Base-by-base conservation (phyloP, 176 grass and related monocot species). In the Chloris gayana region DNA sequence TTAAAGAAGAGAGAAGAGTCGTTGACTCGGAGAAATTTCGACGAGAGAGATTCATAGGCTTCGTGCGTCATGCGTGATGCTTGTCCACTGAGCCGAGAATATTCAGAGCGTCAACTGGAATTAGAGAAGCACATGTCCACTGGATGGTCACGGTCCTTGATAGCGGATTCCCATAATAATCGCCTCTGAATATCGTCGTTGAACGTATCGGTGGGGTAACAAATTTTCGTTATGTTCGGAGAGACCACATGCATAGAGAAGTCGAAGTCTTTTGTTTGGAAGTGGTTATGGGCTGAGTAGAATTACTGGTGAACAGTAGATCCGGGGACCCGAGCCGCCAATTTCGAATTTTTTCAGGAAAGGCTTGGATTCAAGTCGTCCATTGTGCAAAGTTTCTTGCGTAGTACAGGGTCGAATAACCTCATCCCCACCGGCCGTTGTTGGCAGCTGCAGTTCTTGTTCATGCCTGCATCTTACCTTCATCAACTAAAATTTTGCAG, bases 41-140 rank as follows among this genome's bases (percentile, higher is more conserved):
- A 6, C 26, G 26, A 22, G 7, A 22, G 3, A 61, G 35, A 56
- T 61, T 61, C 25, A 29, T 14, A 2, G 24, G 54, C 19, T 80
- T 22, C 8, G n/a, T 1, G 44, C 84, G 84, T 86, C 77, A 86
- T 4, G 17, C 63, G 38, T 86, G 78, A 75, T 19, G 85, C 26
- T 9, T 61, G 11, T 12, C 29, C 22, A 9, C 21, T 64, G 26
- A 24, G n/a, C 25, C 37, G 7, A 32, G 6, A n/a, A 65, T 65
- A 49, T 30, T 63, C 35, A 60, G 31, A 11, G 19, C 33, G 31
- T 66, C 63, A n/a, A 66, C 14, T 18, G 1, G 22, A 15, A 21
- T n/a, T 22, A 66, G 19, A 19, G 39, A 31, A 31, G 18, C 30
- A 11, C 18, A 6, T 47, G 30, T 14, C 64, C 74, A 27, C 50